A percentile compares a stretch with the other conserved stretches of the same genome.
These are phyloP conservation scores for Penicillium coffeae DNA, from an alignment of 495 filamentous ascomycete genomes.

Conservation along the genomic window DNA sequence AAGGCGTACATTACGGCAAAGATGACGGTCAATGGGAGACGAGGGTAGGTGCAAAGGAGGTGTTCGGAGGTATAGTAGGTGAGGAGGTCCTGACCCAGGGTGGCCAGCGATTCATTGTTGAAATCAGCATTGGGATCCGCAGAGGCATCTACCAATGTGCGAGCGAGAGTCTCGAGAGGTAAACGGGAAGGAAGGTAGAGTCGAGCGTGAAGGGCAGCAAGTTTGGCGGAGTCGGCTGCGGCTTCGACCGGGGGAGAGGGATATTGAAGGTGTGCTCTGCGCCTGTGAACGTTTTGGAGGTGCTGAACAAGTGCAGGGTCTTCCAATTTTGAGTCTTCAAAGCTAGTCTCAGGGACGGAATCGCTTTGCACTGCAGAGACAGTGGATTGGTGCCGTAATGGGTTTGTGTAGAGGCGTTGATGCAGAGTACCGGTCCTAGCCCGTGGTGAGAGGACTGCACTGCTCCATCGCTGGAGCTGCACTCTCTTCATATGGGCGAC, in stretches of 20 bases:
- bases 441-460: constrained; percentile 60
- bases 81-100: constrained; percentile 77
- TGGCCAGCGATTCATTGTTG: constrained; percentile 78
- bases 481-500: constrained; percentile 62
- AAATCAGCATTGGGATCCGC: constrained; percentile 71
- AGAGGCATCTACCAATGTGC: constrained; percentile 77
- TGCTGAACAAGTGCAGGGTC: constrained; percentile 15
- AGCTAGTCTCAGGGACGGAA: constrained; percentile 2
- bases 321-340: constrained; percentile 12
- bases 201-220: constrained; percentile 89
- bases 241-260: constrained; percentile 65
- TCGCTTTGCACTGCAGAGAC: constrained; percentile 29
- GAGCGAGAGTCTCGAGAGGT: constrained; percentile 80
- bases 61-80: constrained; percentile 84
- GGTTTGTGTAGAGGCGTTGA: constrained; percentile 36
- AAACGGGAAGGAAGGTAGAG: constrained; percentile 76
- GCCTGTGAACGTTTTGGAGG: constrained; percentile 16
- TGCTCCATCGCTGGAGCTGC: constrained; percentile 67
- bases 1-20: constrained; percentile 82
- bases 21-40: constrained; percentile 77
- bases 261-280: constrained; percentile 36
- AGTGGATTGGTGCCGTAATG: constrained; percentile 38
- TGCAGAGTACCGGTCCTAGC: constrained; percentile 47
- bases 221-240: constrained; percentile 77
- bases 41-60: constrained; percentile 81